Conservation (phyloP, 2,329 filamentous ascomycete genomes). For the Talaromyces sp. region DNA sequence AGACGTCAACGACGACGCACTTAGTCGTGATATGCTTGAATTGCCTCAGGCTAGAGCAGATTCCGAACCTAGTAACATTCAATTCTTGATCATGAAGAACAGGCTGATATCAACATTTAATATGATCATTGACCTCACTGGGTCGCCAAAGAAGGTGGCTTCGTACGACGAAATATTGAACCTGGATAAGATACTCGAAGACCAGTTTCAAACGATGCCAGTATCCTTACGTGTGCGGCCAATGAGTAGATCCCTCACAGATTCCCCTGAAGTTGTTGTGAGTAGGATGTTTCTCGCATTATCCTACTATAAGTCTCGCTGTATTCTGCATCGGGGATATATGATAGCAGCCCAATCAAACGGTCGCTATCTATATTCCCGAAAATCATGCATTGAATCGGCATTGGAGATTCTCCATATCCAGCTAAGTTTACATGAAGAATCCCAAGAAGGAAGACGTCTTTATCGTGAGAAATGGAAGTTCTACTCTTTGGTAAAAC, state of each 20-base stretch:
- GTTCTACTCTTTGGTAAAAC: conserved; percentile 1
- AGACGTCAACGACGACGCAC: conserved; percentile 36
- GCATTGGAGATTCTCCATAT: conserved; percentile 5
- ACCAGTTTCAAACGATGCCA: conserved; percentile 3
- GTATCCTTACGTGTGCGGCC: conserved; percentile 1
- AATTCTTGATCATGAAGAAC: conserved; percentile 7
- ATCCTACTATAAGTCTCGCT: conserved; percentile 6
- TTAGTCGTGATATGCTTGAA: conserved; percentile 28
- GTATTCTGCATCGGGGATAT: conserved; percentile 7
- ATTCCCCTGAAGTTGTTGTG: conserved; percentile 3
- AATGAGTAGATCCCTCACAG: conserved; percentile 5
- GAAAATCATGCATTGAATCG: conserved; percentile 6
- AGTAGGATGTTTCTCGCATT: conserved; percentile 7
- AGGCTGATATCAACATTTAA: conserved; percentile 4
- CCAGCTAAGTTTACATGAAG: conserved; percentile 6
- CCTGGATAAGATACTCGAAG: conserved; percentile 5
- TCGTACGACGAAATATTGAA: conserved; percentile 8
- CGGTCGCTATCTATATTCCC: conserved; percentile 6
- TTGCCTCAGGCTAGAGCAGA: conserved; percentile 21
- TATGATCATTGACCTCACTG: conserved; percentile 1
- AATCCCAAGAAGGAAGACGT: conserved; percentile 3
- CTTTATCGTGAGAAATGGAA: conserved; percentile 8
- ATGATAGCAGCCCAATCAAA: background rate
- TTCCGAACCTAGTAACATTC: conserved; percentile 9
- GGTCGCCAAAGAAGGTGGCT: conserved; percentile 1